These are phyloP conservation scores for Eucalyptus erythrocorys DNA, from an alignment of 345 rosid species.

Conservation along the genomic window DNA sequence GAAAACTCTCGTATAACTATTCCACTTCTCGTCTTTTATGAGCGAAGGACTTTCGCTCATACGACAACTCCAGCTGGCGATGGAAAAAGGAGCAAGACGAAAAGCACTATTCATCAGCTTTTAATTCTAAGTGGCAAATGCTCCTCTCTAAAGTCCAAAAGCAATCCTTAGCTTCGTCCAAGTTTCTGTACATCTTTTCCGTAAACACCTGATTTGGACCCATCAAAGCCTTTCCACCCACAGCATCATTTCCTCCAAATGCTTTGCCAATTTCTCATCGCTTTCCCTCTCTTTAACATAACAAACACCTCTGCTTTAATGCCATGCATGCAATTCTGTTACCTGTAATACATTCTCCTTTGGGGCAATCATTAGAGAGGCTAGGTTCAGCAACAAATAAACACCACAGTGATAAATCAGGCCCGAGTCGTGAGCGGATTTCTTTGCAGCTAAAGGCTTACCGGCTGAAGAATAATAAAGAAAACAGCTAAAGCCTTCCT, in stretches of 20 bases:
- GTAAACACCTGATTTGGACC: background rate
- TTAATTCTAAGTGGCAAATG: background rate
- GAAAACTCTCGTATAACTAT: too few relatives aligned
- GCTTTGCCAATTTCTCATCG: background rate
- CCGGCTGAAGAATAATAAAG: background rate
- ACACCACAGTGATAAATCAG: background rate
- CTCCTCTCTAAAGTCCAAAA: background rate
- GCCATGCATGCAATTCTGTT: background rate
- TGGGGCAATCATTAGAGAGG: background rate
- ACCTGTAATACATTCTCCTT: background rate
- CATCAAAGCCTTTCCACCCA: background rate
- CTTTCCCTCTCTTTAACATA: background rate
- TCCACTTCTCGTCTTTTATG: background rate
- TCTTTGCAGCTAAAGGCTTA: background rate
- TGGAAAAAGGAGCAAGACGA: too few relatives aligned
- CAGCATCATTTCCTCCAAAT: background rate
- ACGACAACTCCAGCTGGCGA: background rate
- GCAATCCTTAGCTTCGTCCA: background rate
- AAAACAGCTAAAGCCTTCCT: background rate
- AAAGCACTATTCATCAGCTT: background rate
- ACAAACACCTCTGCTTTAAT: background rate
- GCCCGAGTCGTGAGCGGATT: background rate
- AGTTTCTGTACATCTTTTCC: background rate
- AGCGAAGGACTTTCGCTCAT: background rate
- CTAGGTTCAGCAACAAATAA: background rate